phyloP scores from a whole-genome alignment of 805 yeast genomes.

The Blastobotrys muscicola region DNA sequence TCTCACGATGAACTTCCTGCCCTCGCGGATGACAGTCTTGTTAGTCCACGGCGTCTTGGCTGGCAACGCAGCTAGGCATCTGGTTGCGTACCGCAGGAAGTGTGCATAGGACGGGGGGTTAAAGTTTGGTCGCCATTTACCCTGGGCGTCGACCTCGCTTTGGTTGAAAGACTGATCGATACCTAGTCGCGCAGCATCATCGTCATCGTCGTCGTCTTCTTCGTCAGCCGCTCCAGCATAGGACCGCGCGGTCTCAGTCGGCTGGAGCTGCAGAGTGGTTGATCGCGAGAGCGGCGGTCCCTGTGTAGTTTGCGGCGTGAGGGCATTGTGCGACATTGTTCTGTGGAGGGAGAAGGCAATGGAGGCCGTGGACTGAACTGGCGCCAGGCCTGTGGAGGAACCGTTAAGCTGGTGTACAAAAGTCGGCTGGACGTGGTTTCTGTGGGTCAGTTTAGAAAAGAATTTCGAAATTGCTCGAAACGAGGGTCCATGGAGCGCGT shows the following conservation, averaged over 20 bases:
- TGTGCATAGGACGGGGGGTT: slow-evolving; percentile 3
- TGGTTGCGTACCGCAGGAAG: slow-evolving; percentile 15
- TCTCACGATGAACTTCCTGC: slow-evolving; percentile 15
- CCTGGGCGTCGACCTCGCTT: background rate
- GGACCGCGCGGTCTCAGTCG: background rate
- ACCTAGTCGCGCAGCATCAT: background rate
- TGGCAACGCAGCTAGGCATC: slow-evolving; percentile 17
- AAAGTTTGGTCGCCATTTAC: background rate
- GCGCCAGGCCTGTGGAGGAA: too few species aligned
- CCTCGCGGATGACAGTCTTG: slow-evolving; percentile 16
- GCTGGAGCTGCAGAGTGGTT: background rate
- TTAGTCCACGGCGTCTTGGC: slow-evolving; percentile 18
- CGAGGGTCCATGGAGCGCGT: too few species aligned
- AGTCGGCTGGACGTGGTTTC: too few species aligned
- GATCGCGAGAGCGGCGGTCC: background rate
- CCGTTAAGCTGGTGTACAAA: too few species aligned
- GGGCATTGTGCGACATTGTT: too few species aligned
- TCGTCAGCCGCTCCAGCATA: slow-evolving; percentile 2
- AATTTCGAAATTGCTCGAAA: too few species aligned
- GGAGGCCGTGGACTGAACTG: too few species aligned
- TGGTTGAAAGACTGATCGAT: background rate
- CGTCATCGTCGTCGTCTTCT: slow-evolving; percentile 8
- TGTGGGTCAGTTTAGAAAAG: too few species aligned
- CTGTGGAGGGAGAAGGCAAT: too few species aligned
- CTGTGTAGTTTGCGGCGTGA: background rate